phyloP scores from a whole-genome alignment of 768 basidiomycete genomes.

The Pleurotus pulmonarius region DNA sequence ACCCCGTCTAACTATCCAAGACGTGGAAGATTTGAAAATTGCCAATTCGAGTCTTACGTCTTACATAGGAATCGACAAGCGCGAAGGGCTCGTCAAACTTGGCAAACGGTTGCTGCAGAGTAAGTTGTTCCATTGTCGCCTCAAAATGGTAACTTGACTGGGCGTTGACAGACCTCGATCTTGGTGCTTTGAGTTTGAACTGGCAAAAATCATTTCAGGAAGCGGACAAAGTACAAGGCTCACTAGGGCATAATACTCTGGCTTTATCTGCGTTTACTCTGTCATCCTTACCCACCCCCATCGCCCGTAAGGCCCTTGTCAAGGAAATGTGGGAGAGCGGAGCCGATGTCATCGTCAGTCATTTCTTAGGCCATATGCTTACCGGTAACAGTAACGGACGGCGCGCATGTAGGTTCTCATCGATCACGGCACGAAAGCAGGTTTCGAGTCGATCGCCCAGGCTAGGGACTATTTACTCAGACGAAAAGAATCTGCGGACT shows the following conservation, averaged over 20 bases:
- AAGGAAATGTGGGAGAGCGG: constrained; percentile 92
- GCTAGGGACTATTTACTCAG: constrained; percentile 72
- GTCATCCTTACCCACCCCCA: constrained; percentile 60
- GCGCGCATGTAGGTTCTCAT: constrained; percentile 63
- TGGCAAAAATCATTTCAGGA: constrained; percentile 61
- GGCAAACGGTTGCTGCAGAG: constrained; percentile 62
- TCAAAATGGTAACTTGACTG: constrained; percentile 8
- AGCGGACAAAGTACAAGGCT: constrained; percentile 35
- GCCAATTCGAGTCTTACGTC: constrained; percentile 48
- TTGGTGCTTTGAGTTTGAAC: constrained; percentile 38
- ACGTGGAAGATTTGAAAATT: constrained; percentile 30
- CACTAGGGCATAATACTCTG: constrained; percentile 48
- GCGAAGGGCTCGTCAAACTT: constrained; percentile 64
- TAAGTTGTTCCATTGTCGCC: constrained; percentile 22
- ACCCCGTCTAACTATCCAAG: neutral
- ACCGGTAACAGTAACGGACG: constrained; percentile 4
- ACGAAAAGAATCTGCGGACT: constrained; percentile 50
- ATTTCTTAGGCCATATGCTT: constrained; percentile 46
- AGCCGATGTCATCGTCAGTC: constrained; percentile 71
- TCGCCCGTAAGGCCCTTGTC: constrained; percentile 62
- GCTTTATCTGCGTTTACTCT: constrained; percentile 87
- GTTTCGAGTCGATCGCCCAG: constrained; percentile 76
- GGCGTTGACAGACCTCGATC: constrained; percentile 36
- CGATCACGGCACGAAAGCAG: constrained; percentile 73
- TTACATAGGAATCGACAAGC: constrained; percentile 77